Evolutionary conservation across 768 basidiomycete species (phyloP).

Genomic region (Boletales sp.): DNA sequence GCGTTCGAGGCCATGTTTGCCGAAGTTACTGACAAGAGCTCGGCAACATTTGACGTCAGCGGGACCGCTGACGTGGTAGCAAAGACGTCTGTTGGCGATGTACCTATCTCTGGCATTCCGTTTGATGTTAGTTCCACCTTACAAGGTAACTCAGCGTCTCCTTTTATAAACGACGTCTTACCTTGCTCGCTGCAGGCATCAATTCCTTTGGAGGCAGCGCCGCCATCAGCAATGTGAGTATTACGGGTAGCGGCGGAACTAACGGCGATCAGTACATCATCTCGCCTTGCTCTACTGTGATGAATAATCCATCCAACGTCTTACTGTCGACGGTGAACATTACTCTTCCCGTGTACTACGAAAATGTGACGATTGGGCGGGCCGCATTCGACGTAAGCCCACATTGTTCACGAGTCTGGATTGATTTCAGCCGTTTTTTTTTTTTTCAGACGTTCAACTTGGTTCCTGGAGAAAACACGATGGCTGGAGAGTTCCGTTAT

Average conservation of each 20-base stretch:
- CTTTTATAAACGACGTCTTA: neutral
- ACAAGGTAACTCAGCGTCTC: conserved; percentile 37
- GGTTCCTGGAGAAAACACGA: conserved; percentile 51
- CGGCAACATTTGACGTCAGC: conserved; percentile 45
- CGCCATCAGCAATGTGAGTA: conserved; percentile 50
- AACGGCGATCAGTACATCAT: conserved; percentile 59
- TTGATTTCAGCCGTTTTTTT: neutral
- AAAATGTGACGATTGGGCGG: conserved; percentile 54
- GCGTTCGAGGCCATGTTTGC: conserved; percentile 58
- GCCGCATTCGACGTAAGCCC: conserved; percentile 53
- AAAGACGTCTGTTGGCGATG: conserved; percentile 59
- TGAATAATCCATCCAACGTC: conserved; percentile 68
- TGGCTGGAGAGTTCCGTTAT: conserved; percentile 65
- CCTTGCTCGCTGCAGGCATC: conserved; percentile 40
- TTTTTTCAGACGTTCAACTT: conserved; percentile 48
- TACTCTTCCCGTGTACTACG: conserved; percentile 54
- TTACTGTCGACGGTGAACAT: conserved; percentile 57
- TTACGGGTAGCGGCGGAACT: conserved; percentile 61
- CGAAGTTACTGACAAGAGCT: conserved; percentile 48
- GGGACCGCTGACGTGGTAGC: conserved; percentile 59
- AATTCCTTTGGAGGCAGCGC: conserved; percentile 55
- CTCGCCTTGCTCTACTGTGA: conserved; percentile 51
- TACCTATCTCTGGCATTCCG: conserved; percentile 61
- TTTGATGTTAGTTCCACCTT: conserved; percentile 58
- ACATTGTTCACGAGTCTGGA: neutral